phyloP scores from a whole-genome alignment of 495 filamentous ascomycete species.

The Aspergillus affinis region DNA sequence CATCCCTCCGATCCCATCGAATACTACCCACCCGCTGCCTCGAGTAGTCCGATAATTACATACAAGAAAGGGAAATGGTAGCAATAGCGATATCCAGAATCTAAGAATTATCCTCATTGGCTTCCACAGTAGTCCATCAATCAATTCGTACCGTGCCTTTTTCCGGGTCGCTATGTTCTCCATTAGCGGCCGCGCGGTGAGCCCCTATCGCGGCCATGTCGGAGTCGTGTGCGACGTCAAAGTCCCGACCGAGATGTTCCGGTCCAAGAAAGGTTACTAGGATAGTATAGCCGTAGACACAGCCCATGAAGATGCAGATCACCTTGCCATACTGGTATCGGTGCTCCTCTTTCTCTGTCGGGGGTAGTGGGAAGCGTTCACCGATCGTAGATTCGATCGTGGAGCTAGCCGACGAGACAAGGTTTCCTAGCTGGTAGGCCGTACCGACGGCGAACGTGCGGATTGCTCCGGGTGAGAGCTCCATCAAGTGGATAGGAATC shows the following conservation, averaged over 20 bases:
- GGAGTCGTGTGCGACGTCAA: conserved; percentile 65
- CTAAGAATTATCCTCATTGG: neutral
- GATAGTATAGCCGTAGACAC: conserved; percentile 83
- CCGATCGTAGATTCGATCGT: conserved; percentile 86
- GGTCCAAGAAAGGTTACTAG: conserved; percentile 74
- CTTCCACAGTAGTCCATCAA: neutral
- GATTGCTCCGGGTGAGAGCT: conserved; percentile 77
- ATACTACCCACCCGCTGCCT: neutral
- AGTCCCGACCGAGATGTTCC: conserved; percentile 64
- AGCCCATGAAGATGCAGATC: conserved; percentile 91
- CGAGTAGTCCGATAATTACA: neutral
- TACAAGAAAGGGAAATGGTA: neutral
- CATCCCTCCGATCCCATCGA: neutral
- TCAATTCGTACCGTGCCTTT: conserved; percentile 15
- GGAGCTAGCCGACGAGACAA: conserved; percentile 73
- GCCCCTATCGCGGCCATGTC: conserved; percentile 57
- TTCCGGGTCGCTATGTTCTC: conserved; percentile 17
- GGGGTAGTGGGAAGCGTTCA: conserved; percentile 72
- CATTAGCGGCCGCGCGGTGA: conserved; percentile 11
- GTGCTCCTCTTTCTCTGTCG: conserved; percentile 38
- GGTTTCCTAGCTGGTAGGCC: conserved; percentile 81
- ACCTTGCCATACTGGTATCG: conserved; percentile 86
- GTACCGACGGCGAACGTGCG: conserved; percentile 84
- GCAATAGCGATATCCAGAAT: neutral
- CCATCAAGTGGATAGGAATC: conserved; percentile 85